Conservation (phyloP, 169 alveolate genomes). For the Perkinsus marinus region DNA sequence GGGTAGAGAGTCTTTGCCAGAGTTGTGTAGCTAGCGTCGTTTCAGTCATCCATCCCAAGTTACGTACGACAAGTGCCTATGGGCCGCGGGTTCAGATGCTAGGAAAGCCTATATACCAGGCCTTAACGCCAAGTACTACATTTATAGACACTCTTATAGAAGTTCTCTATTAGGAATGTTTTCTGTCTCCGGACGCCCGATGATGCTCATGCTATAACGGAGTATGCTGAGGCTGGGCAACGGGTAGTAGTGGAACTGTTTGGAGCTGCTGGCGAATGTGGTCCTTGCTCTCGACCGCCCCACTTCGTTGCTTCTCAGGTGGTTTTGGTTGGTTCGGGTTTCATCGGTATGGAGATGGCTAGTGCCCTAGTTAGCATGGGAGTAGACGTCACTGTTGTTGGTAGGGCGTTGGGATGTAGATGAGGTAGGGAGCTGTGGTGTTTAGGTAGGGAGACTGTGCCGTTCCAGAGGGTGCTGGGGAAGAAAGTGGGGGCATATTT, state of each 20-base stretch:
- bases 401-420: not conserved
- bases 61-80: not conserved
- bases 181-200: not conserved
- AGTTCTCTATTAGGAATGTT: not conserved
- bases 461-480: constrained; percentile 20
- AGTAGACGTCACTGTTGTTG: constrained; percentile 19
- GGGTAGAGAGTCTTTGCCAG: too few species aligned
- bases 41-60: not conserved
- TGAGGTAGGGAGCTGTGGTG: not conserved
- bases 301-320: not conserved
- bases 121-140: not conserved
- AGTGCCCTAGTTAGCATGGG: constrained; percentile 12
- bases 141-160: not conserved
- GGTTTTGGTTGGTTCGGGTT: constrained; percentile 24
- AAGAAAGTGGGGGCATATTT: constrained; percentile 11
- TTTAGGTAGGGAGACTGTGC: constrained; percentile 13
- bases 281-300: too few species aligned
- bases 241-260: not conserved
- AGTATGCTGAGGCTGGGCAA: not conserved
- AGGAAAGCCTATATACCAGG: not conserved
- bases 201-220: not conserved
- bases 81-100: not conserved
- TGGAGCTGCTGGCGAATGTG: too few species aligned
- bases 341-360: constrained; percentile 27
- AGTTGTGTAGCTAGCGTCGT: not conserved